phyloP scores from a whole-genome alignment of 108 stramenopile species.

The Nitzschia sp. region DNA sequence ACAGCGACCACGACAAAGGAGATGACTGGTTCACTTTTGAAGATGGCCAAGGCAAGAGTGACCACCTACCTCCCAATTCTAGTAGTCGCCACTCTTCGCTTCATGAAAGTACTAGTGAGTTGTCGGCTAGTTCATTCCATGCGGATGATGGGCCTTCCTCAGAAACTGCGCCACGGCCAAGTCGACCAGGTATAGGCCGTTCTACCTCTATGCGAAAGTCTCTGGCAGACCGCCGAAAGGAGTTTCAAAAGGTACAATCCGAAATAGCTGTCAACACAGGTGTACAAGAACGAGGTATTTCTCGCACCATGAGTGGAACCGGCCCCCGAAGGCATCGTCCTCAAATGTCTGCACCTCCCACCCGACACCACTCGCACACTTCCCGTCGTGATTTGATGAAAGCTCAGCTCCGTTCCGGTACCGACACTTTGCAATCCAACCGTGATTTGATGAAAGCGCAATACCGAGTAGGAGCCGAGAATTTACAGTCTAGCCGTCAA shows the following conservation, averaged over 20 bases:
- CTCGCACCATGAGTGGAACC: conserved; percentile 1
- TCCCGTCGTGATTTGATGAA: conserved; percentile 5
- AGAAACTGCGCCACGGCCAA: neutral
- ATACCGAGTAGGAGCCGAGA: neutral
- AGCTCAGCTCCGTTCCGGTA: neutral
- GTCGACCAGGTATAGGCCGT: neutral
- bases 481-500: neutral
- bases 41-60: neutral
- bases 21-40: conserved; percentile 11
- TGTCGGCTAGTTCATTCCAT: neutral
- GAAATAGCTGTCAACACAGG: neutral
- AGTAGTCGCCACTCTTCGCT: neutral
- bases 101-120: neutral
- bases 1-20: neutral
- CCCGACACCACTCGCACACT: neutral
- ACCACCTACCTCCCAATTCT: neutral
- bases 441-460: too few species aligned
- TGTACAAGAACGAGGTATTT: neutral
- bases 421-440: neutral
- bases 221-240: conserved; percentile 5
- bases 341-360: neutral
- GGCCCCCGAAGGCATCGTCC: neutral
- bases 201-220: neutral
- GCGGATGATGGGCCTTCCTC: neutral
- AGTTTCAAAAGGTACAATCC: neutral